These are phyloP conservation scores for Neurospora tetrasperma DNA, from an alignment of 495 filamentous ascomycete genomes.

Conservation along the genomic window DNA sequence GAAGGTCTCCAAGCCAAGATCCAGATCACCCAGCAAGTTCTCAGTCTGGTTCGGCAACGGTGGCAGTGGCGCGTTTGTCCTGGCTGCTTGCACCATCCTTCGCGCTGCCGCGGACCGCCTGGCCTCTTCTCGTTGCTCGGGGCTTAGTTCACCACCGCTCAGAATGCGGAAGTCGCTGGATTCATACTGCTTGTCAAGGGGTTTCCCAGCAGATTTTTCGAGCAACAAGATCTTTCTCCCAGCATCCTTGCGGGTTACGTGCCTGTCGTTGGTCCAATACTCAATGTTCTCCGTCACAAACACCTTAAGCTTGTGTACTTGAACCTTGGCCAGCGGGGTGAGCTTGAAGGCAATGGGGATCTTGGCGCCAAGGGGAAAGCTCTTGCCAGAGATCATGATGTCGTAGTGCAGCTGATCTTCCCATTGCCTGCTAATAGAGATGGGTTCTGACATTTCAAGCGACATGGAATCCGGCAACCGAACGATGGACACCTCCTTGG, in stretches of 20 bases:
- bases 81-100: conserved; percentile 29
- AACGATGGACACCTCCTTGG: conserved; percentile 76
- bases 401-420: conserved; percentile 98
- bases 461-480: conserved; percentile 86
- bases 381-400: conserved; percentile 97
- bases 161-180: conserved; percentile 71
- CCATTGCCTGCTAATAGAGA: conserved; percentile 94
- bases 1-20: conserved; percentile 46
- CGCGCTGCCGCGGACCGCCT: conserved; percentile 29
- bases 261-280: conserved; percentile 82
- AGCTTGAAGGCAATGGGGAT: conserved; percentile 97
- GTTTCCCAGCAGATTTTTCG: conserved; percentile 81
- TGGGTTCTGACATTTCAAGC: conserved; percentile 87
- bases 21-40: conserved; percentile 77
- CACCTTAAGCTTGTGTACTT: conserved; percentile 92
- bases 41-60: conserved; percentile 39
- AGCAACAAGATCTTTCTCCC: conserved; percentile 78
- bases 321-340: conserved; percentile 90
- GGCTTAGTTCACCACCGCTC: conserved; percentile 62
- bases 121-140: conserved; percentile 33
- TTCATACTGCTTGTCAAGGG: conserved; percentile 64
- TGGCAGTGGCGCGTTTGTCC: conserved; percentile 20
- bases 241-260: conserved; percentile 76
- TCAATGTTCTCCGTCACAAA: conserved; percentile 90
- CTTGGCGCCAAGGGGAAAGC: conserved; percentile 83